Evolutionary conservation across 139 green algal genomes (phyloP).

Genomic region (Chlamydomonas sp.): DNA sequence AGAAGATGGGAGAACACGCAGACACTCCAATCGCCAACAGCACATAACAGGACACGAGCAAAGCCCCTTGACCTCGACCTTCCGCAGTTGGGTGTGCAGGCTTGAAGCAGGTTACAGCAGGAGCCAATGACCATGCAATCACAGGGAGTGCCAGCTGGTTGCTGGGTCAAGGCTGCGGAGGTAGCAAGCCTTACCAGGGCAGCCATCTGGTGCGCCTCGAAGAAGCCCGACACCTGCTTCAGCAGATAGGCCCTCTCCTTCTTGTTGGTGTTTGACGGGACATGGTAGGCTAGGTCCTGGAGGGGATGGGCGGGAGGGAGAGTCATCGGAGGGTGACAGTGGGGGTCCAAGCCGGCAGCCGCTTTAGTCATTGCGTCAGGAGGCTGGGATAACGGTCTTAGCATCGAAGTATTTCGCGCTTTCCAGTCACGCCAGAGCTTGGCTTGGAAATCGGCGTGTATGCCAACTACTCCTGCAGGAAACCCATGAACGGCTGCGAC

Average conservation of each 20-base stretch:
- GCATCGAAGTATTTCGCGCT: not conserved
- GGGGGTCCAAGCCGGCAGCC: not conserved
- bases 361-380: not conserved
- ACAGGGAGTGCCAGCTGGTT: not conserved
- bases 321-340: not conserved
- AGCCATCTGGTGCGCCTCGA: slow-evolving; percentile 71
- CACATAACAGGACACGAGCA: not conserved
- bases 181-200: slow-evolving; percentile 64
- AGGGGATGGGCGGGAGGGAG: not conserved
- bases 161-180: not conserved
- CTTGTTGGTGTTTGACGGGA: slow-evolving; percentile 65
- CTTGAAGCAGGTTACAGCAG: not conserved
- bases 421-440: not conserved
- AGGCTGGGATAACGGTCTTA: not conserved
- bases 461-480: not conserved
- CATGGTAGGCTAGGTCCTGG: slow-evolving; percentile 46
- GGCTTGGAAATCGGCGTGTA: not conserved
- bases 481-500: not conserved
- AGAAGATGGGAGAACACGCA: not conserved
- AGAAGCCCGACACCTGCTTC: slow-evolving; percentile 67
- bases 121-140: too few species aligned
- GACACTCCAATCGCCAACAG: not conserved
- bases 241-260: slow-evolving; percentile 64
- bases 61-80: not conserved
- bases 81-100: not conserved